Evolutionary conservation across 2,329 filamentous ascomycete species (phyloP).

Genomic region (Epicoccum sorghinum): DNA sequence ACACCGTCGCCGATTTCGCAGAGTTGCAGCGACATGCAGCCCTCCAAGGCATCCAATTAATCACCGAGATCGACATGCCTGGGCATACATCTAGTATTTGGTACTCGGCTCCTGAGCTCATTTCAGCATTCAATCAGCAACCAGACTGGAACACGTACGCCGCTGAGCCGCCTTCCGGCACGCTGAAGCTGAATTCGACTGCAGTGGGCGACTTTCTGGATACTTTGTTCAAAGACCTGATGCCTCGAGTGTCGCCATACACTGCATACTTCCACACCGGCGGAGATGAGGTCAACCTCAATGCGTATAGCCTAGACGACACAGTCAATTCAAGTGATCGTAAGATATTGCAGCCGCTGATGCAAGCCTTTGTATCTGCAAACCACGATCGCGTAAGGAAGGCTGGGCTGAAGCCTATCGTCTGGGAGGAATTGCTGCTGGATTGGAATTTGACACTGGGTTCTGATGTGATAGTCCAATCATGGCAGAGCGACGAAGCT

Average conservation of each 20-base stretch:
- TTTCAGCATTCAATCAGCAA: conserved; percentile 66
- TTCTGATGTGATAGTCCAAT: conserved; percentile 75
- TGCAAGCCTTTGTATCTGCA: conserved; percentile 77
- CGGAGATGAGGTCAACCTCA: conserved; percentile 83
- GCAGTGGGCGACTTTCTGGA: conserved; percentile 74
- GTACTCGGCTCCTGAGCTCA: conserved; percentile 71
- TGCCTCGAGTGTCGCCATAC: conserved; percentile 67
- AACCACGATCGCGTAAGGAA: conserved; percentile 70
- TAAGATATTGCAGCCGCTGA: conserved; percentile 70
- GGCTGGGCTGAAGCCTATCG: conserved; percentile 72
- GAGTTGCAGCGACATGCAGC: conserved; percentile 73
- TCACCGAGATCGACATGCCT: conserved; percentile 81
- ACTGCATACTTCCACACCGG: conserved; percentile 82
- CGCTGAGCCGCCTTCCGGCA: conserved; percentile 63
- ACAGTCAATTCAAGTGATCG: conserved; percentile 71
- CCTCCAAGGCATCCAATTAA: conserved; percentile 71
- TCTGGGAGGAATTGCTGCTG: conserved; percentile 87
- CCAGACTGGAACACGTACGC: conserved; percentile 61
- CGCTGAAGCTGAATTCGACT: conserved; percentile 76
- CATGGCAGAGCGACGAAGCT: conserved; percentile 72
- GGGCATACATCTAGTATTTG: conserved; percentile 75
- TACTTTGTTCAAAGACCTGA: conserved; percentile 73
- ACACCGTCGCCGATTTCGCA: conserved; percentile 68
- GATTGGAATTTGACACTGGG: conserved; percentile 78
- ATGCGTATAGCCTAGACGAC: conserved; percentile 73